Evolutionary conservation across 1,284 basidiomycete genomes (phyloP), one percentile per base, ranked within the genome.

Genomic region (Ustilago bromivora): DNA sequence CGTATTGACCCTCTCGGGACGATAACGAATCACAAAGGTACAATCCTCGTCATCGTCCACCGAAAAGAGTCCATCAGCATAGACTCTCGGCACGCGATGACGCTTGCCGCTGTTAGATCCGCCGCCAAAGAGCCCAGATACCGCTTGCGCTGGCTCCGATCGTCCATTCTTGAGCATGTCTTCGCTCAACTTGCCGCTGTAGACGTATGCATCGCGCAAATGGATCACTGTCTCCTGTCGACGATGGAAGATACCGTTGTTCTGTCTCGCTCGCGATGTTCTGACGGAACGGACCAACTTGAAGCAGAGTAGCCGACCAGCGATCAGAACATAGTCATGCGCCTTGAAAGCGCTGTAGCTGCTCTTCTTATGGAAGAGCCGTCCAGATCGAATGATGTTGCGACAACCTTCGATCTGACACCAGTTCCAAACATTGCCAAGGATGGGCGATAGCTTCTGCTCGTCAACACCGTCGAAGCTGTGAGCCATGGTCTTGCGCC

Each of bases 391-490:
- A 41, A 91, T 85, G 61, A 95, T 91, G 9, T 92, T 89, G 66
- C 90, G 89, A 80, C 94, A 95, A 8, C 90, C 90, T 47, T 92
- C 90, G 71, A 94, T 82, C 5, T 91, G 88, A 84, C 93, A 95
- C 94, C 93, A 94, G 78, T 92, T 92, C 88, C 92, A 94, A 58
- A 93, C 86, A 9, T 88, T 88, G 61, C 89, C 88, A 57, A 93
- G 86, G 32, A 90, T 89, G 3, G 90, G 89, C 41, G 91, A 87
- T 10, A 89, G 87, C 49, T 66, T 65, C 51, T 82, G 66, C 40
- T 75, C 80, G 38, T 73, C 66, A 1, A 66, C 61, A 2, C 41
- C 60, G 0, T 63, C 60, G 12, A 67, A 43, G 28, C 64, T 53
- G 9, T 38, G 40, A 13, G 31, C 35, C 9, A 49, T 53, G n/a